Conservation (phyloP, 2,329 filamentous ascomycete genomes). For the Rosellinia necatrix region DNA sequence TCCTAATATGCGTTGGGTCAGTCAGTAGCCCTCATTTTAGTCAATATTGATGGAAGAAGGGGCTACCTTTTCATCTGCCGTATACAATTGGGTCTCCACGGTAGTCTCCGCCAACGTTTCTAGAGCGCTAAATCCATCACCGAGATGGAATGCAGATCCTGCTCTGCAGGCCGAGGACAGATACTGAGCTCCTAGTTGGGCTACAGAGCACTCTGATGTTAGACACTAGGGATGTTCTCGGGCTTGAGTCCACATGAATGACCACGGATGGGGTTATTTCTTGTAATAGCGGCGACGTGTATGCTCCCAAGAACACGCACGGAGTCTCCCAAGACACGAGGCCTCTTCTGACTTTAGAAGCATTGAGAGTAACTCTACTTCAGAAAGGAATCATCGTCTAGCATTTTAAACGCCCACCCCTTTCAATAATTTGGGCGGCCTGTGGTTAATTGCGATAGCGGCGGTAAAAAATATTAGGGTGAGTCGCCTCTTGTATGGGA, state of each 20-base stretch:
- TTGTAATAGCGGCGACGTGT: constrained; percentile 2
- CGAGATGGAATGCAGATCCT: background rate
- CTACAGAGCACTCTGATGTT: background rate
- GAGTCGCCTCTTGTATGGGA: background rate
- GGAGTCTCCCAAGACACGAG: constrained; percentile 2
- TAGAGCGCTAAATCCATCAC: background rate
- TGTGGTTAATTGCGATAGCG: background rate
- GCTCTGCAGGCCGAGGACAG: background rate
- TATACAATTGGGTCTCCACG: background rate
- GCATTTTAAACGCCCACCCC: too few species aligned
- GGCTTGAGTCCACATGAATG: background rate
- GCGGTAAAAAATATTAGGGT: background rate
- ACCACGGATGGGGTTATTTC: constrained; percentile 7
- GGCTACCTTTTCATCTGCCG: background rate
- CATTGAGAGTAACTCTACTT: background rate
- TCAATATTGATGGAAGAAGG: background rate
- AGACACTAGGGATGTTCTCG: constrained; percentile 2
- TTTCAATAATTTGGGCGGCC: background rate
- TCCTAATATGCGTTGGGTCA: too few species aligned
- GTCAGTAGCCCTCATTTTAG: too few species aligned
- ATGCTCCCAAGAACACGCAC: constrained; percentile 6
- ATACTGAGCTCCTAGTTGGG: background rate
- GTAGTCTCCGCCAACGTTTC: background rate
- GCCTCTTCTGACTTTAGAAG: constrained; percentile 1
- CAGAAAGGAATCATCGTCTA: constrained; percentile 10